Evolutionary conservation across 495 filamentous ascomycete species (phyloP), one percentile per base, ranked within the genome.

Genomic region (Daldinia decipiens): DNA sequence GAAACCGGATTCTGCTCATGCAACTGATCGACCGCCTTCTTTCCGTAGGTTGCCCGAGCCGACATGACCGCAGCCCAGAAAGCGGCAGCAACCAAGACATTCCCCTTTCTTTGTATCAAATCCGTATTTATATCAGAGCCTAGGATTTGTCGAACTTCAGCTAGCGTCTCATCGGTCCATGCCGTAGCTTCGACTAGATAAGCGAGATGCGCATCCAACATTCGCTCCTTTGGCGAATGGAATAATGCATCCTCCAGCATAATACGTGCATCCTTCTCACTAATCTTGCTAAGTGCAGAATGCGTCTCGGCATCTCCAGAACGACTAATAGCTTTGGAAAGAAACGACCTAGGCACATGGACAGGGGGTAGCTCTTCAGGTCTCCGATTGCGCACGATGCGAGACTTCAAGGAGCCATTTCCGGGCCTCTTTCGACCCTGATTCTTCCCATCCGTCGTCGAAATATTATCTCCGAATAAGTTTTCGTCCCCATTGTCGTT

Each of bases 331-430:
- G 79, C 79, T 1, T 66, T 32, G 27, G 78, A 64, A 39, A 77
- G 55, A 71, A 88, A 87, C 57, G 79, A 83, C 8, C 73, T 66
- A 7, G 85, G 83, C 21, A 87, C 34, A 21, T 77, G 62, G 4
- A 85, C 68, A 19, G 80, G 76, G 2, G 84, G 82, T 0, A 83
- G 39, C 27, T 79, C 75, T 53, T 84, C 79, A 15, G 81, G 77
- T 61, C 77, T 76, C 52, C 79, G 79, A 67, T 66, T 76, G 36
- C 83, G 76, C 40, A 50, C 47, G n/a, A 74, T 71, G 29, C 83
- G 80, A 51, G 77, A 68, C 60, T 78, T 79, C 32, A 79, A 73
- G 21, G 78, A 79, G 21, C 79, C 77, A 68, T 77, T 79, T 53
- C 70, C 70, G 12, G 67, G 64, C 56, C 58, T 72, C 57, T 71